A percentile compares a stretch with the other conserved stretches of the same genome.
These are phyloP conservation scores for Neophaeococcomyces aloes DNA, from an alignment of 2,329 filamentous ascomycete species.

Conservation along the genomic window DNA sequence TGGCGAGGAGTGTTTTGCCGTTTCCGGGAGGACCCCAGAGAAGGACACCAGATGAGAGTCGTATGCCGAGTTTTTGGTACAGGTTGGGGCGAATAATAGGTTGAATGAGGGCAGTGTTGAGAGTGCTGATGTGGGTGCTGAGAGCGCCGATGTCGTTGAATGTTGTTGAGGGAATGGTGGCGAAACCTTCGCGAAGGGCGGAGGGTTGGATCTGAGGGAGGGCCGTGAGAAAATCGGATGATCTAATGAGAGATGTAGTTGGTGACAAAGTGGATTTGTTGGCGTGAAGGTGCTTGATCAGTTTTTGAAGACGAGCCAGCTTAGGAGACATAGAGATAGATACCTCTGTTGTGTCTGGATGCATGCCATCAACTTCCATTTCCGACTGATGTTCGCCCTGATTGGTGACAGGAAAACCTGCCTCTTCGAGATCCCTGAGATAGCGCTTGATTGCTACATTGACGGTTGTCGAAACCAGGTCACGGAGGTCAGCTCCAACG, in stretches of 20 bases:
- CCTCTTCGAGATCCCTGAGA: conserved; percentile 41
- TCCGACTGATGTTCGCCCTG: conserved; percentile 26
- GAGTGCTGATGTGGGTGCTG: conserved; percentile 63
- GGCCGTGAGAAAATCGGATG: conserved; percentile 62
- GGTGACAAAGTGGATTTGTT: conserved; percentile 11
- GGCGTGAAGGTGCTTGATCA: not conserved
- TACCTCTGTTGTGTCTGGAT: no score
- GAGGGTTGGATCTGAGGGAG: conserved; percentile 68
- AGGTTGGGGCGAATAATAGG: conserved; percentile 74
- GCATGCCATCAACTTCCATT: conserved; percentile 39
- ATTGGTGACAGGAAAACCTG: conserved; percentile 12
- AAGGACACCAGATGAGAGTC: conserved; percentile 72
- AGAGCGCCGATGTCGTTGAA: conserved; percentile 90
- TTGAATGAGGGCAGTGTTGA: conserved; percentile 76
- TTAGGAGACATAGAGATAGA: no score
- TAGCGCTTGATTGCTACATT: conserved; percentile 54
- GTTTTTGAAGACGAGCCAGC: no score
- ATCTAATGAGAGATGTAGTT: conserved; percentile 47
- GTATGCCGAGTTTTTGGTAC: conserved; percentile 68
- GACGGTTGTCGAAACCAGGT: conserved; percentile 55
- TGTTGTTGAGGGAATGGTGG: conserved; percentile 82
- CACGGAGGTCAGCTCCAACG: conserved; percentile 78
- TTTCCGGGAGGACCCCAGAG: conserved; percentile 96
- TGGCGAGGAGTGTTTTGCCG: conserved; percentile 90
- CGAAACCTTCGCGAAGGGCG: conserved; percentile 85